phyloP scores from a whole-genome alignment of 23 red algal species.

The Chondrus crispus region DNA sequence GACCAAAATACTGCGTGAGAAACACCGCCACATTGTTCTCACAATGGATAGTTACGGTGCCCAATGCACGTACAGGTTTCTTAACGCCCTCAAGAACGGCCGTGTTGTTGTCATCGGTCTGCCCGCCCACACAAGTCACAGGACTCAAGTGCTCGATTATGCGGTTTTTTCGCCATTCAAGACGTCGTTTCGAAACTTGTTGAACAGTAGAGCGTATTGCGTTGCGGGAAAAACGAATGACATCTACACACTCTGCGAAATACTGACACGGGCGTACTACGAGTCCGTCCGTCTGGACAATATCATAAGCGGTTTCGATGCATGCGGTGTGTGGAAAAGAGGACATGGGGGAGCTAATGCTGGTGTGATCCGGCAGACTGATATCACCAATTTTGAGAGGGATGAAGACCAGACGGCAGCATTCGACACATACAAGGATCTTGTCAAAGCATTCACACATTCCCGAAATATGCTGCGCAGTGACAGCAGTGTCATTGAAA shows the following conservation, averaged over 20 bases:
- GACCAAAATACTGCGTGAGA: not conserved
- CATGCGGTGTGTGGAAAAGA: not conserved
- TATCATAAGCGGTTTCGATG: not conserved
- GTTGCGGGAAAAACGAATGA: not conserved
- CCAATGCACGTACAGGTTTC: not conserved
- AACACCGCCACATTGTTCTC: not conserved
- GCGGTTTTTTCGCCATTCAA: not conserved
- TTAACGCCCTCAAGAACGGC: not conserved
- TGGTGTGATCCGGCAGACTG: not conserved
- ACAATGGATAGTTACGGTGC: not conserved
- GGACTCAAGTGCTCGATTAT: not conserved
- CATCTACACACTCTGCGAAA: not conserved
- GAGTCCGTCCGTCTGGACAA: not conserved
- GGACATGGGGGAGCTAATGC: not conserved
- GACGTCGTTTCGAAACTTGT: not conserved
- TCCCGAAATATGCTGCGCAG: not conserved
- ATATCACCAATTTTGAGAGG: not conserved
- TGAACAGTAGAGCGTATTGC: not conserved
- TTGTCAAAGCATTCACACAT: not conserved
- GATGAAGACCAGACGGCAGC: not conserved
- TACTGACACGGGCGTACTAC: not conserved
- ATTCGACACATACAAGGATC: not conserved
- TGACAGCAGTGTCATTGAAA: not conserved
- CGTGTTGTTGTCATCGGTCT: not conserved
- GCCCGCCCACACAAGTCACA: not conserved